These are phyloP conservation scores for Tinospora cordifolia DNA, from an alignment of 164 flowering plant genomes.

Conservation along the genomic window DNA sequence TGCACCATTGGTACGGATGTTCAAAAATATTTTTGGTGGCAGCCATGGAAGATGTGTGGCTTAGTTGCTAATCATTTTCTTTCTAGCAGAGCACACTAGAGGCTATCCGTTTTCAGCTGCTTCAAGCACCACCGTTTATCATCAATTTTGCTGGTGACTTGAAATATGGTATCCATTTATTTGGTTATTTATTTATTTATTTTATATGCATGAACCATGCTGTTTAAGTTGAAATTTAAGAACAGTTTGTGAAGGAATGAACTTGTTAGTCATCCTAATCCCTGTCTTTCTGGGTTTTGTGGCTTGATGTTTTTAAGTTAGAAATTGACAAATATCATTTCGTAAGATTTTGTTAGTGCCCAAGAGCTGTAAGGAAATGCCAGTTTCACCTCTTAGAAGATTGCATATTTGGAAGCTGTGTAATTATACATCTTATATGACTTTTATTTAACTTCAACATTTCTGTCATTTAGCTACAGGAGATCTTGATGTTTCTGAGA, in stretches of 20 bases:
- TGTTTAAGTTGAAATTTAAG: not conserved
- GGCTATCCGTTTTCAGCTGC: conserved; percentile 75
- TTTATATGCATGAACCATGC: not conserved
- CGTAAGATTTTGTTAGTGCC: not conserved
- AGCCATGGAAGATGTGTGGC: not conserved
- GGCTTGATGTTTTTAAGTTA: no score
- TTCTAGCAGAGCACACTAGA: conserved; percentile 57
- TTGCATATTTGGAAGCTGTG: not conserved
- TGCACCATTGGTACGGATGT: conserved; percentile 64
- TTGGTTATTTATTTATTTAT: not conserved
- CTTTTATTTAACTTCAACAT: conserved; percentile 7
- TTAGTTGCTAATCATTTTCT: conserved; percentile 18
- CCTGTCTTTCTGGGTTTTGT: no score
- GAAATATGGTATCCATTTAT: conserved; percentile 57
- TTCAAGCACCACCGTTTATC: conserved; percentile 65
- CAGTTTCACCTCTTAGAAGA: not conserved
- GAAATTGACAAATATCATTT: not conserved
- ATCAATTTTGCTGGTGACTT: conserved; percentile 81
- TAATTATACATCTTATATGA: not conserved
- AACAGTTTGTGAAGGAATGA: no score
- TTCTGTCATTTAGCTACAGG: conserved; percentile 51
- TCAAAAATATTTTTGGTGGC: not conserved
- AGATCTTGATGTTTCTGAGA: conserved; percentile 28
- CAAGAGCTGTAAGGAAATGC: not conserved
- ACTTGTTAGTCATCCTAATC: no score